Evolutionary conservation across 441 rosid genomes (phyloP).

Genomic region (Populus hybrid): DNA sequence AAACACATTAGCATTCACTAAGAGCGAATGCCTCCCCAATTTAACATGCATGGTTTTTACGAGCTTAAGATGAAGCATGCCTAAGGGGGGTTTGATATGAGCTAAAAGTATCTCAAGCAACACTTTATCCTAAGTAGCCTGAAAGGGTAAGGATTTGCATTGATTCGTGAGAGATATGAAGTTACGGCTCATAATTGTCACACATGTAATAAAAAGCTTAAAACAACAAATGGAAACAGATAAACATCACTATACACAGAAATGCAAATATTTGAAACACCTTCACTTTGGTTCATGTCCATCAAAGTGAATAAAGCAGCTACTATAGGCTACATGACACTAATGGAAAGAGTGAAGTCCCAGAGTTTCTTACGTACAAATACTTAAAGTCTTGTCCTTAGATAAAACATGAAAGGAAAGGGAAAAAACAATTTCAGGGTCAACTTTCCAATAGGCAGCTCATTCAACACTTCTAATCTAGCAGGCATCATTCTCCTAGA

Average conservation of each 20-base stretch:
- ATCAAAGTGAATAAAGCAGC: background rate
- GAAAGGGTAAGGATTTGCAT: background rate
- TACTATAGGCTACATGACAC: background rate
- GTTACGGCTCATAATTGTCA: background rate
- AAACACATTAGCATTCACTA: background rate
- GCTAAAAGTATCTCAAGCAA: background rate
- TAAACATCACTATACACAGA: background rate
- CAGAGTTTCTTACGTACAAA: background rate
- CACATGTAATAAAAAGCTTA: background rate
- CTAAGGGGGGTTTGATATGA: background rate
- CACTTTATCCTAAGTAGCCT: background rate
- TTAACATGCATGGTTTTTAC: background rate
- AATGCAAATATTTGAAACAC: background rate
- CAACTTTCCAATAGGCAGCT: constrained; percentile 11
- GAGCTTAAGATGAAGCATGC: background rate
- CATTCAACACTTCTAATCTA: constrained; percentile 10
- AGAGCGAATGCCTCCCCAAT: background rate
- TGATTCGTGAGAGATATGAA: background rate
- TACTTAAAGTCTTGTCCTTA: background rate
- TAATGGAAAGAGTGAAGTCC: background rate
- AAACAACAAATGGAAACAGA: background rate
- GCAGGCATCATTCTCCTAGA: constrained; percentile 13
- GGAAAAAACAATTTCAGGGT: background rate
- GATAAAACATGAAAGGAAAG: background rate
- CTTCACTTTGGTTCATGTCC: background rate